phyloP scores from a whole-genome alignment of 2,329 filamentous ascomycete genomes.

The Monascus ruber region DNA sequence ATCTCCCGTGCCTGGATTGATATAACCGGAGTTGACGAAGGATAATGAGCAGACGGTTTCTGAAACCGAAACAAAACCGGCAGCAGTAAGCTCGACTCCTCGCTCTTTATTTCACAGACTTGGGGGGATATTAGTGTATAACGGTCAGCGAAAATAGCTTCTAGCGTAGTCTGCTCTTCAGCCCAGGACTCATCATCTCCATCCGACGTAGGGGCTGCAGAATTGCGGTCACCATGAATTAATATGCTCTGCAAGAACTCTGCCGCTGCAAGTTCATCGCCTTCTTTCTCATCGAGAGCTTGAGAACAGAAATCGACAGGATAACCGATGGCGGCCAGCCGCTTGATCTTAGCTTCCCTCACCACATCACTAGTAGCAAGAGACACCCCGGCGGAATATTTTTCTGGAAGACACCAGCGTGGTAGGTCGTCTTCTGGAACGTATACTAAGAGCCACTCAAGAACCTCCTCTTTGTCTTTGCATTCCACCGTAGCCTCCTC shows the following conservation, averaged over 20 bases:
- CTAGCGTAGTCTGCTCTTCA: constrained; percentile 72
- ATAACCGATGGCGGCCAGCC: constrained; percentile 74
- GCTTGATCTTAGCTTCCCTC: constrained; percentile 69
- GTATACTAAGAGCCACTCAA: constrained; percentile 94
- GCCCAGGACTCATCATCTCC: constrained; percentile 55
- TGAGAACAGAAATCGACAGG: constrained; percentile 72
- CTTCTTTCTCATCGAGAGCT: constrained; percentile 56
- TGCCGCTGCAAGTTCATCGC: constrained; percentile 66
- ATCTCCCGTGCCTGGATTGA: constrained; percentile 56
- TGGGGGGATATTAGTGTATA: constrained; percentile 51
- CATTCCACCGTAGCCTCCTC: constrained; percentile 80
- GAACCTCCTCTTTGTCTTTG: constrained; percentile 80
- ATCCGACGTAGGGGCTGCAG: constrained; percentile 6
- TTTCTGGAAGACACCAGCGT: constrained; percentile 79
- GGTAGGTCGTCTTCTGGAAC: constrained; percentile 97
- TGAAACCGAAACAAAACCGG: constrained; percentile 54
- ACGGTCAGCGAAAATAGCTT: constrained; percentile 72
- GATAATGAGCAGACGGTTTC: constrained; percentile 59
- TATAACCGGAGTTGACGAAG: constrained; percentile 55
- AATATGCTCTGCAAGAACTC: constrained; percentile 66
- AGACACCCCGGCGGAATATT: constrained; percentile 79
- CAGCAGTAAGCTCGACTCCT: constrained; percentile 34
- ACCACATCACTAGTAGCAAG: constrained; percentile 73
- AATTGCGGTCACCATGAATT: constrained; percentile 33
- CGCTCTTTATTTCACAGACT: constrained; percentile 60